Base-by-base conservation (phyloP, 176 grass and related monocot species). In the Hordeum vulgare region DNA sequence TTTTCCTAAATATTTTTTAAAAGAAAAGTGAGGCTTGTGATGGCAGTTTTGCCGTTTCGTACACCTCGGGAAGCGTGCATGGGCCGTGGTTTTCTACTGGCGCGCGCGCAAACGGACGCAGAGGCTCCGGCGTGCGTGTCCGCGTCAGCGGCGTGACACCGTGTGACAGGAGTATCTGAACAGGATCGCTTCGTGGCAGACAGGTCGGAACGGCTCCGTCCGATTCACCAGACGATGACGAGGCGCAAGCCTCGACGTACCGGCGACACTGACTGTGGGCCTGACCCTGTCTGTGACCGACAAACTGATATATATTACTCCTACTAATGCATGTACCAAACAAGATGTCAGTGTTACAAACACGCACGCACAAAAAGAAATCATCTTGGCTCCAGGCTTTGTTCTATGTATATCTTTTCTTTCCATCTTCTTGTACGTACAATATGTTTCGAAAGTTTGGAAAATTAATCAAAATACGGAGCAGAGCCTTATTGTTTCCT, bases 171-270 rank as follows among this genome's bases (percentile, higher is more conserved):
- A 68, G 42, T 24, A 18, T 54, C 70, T 49, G 27, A 9, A 23
- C 13, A 7, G 41, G 10, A 18, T 17, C 15, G 81, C 79, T 80
- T 28, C 67, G 81, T 80, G 81, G 14, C 45, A 88, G 26, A 35
- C 68, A 75, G 28, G 81, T 26, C 70, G 69, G 69, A 44, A 20
- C 51, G 71, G 68, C n/a, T 60, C 54, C 7, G 31, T 61, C 51
- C 36, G 47, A 45, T 3, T 7, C n/a, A 44, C 14, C 21, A 77
- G 6, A 9, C 31, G n/a, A 51, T 17, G 45, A 49, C 24, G 1
- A 33, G 20, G 3, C 33, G 6, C 33, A 1, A 71, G 21, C 42
- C 60, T 79, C 45, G 4, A 49, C 28, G 71, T 33, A 39, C 65
- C 2, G 47, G 15, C 7, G 47, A 51, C 18, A 15, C 47, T 6